Evolutionary conservation across 2,329 filamentous ascomycete genomes (phyloP), one percentile per base, ranked within the genome.

Genomic region (Fusarium verticillioides): DNA sequence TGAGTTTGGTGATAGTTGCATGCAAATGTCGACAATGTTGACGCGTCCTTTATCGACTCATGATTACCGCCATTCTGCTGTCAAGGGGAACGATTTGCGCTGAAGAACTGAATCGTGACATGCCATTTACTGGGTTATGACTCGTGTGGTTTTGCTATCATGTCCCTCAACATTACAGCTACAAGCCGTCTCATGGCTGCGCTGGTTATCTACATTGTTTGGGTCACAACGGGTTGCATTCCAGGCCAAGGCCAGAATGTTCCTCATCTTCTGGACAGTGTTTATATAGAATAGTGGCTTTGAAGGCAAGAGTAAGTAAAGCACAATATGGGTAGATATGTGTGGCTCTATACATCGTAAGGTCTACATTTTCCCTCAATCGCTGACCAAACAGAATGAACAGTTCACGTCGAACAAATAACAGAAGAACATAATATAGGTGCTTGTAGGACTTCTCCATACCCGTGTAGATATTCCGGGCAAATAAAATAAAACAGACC

Each of bases 1-100:
- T 42, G 47, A 57, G 42, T 50, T 59, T 52, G 36, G 57, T 57
- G 60, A 60, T 73, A 40, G 57, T 59, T 44, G 54, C 53, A 60
- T 56, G 32, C 46, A 43, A 57, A 26, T 26, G 46, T 37, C 39
- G 37, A 56, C 54, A n/a, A 61, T 57, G 47, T 74, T 36, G 47
- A 68, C 54, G 49, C 46, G 47, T 59, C 28, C 39, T 62, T 36
- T 46, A 36, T 43, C 50, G 47, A 42, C 40, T 39, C 52, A 60
- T 46, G 54, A 57, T 57, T 64, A 60, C 43, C 54, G 21, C 34
- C 16, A 26, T 28, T 47, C 32, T 40, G 16, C 52, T 56, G 15
- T 23, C 43, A 43, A 30, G 32, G 56, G 59, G 49, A 43, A 58
- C 28, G 46, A 49, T 47, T 53, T 47, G 13, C 59, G 23, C 37